Conservation (phyloP, 1,284 basidiomycete genomes). For the Irpex sp. region DNA sequence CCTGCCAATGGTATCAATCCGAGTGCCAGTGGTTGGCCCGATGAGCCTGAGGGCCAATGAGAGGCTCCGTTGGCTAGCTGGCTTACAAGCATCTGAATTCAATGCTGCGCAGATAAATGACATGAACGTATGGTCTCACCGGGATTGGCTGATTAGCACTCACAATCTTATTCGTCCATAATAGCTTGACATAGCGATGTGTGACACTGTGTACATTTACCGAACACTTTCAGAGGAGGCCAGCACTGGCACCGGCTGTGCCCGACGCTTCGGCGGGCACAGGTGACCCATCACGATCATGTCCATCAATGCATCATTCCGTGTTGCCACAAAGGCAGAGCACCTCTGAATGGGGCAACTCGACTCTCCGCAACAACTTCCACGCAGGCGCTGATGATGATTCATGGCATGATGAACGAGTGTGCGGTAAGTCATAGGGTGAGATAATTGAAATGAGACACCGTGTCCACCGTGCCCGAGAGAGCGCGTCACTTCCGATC, state of each 20-base stretch:
- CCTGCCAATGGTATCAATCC: neutral
- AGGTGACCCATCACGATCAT: neutral
- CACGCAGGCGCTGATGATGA: neutral
- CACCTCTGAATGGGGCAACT: neutral
- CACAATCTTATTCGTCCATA: neutral
- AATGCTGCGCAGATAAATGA: neutral
- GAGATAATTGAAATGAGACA: neutral
- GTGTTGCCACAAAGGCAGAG: neutral
- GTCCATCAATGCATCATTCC: neutral
- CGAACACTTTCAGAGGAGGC: too few relatives aligned
- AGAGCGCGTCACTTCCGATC: neutral
- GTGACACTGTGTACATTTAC: neutral
- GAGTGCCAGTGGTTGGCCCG: neutral
- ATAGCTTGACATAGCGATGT: neutral
- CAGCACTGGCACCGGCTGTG: neutral
- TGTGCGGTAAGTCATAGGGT: neutral
- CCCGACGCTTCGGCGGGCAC: too few relatives aligned
- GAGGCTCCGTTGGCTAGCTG: too few relatives aligned
- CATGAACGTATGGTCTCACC: neutral
- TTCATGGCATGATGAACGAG: neutral
- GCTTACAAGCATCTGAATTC: neutral
- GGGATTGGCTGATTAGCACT: neutral
- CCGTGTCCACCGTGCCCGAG: neutral
- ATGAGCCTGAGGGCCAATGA: too few relatives aligned
- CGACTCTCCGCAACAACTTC: neutral